These are phyloP conservation scores for Pseudocercospora musae DNA, from an alignment of 2,329 filamentous ascomycete species.

Conservation along the genomic window DNA sequence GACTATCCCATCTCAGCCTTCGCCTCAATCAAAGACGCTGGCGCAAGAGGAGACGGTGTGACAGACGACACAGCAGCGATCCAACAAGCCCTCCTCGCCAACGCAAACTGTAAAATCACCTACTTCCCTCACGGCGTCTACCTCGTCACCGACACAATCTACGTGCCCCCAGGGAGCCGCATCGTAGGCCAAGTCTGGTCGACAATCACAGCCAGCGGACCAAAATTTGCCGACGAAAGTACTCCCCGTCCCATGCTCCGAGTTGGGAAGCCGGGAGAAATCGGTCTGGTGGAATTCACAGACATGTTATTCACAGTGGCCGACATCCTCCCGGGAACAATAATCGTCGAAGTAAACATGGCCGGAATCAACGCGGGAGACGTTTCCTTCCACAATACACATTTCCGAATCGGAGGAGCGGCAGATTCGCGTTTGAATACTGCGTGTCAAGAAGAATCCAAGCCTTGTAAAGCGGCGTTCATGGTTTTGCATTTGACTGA, in stretches of 20 bases:
- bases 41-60: slow-evolving; percentile 26
- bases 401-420: slow-evolving; percentile 38
- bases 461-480: slow-evolving; percentile 32
- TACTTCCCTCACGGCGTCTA: slow-evolving; percentile 48
- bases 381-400: slow-evolving; percentile 43
- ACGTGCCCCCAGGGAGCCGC: slow-evolving; percentile 48
- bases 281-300: slow-evolving; percentile 50
- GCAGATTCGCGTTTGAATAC: slow-evolving; percentile 32
- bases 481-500: slow-evolving; percentile 48
- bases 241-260: slow-evolving; percentile 50
- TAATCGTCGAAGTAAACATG: slow-evolving; percentile 52
- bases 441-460: slow-evolving; percentile 42
- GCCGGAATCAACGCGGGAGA: slow-evolving; percentile 46
- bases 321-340: slow-evolving; percentile 45
- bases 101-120: slow-evolving; percentile 37
- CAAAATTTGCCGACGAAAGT: slow-evolving; percentile 43
- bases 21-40: slow-evolving; percentile 48
- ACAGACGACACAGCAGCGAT: slow-evolving; percentile 39
- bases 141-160: slow-evolving; percentile 46
- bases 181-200: slow-evolving; percentile 57
- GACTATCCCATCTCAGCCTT: slow-evolving; percentile 43
- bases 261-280: slow-evolving; percentile 52
- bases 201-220: slow-evolving; percentile 48
- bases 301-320: slow-evolving; percentile 54
- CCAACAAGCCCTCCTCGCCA: slow-evolving; percentile 21